phyloP scores from a whole-genome alignment of 306 rosid species.

The Castanea sativa region DNA sequence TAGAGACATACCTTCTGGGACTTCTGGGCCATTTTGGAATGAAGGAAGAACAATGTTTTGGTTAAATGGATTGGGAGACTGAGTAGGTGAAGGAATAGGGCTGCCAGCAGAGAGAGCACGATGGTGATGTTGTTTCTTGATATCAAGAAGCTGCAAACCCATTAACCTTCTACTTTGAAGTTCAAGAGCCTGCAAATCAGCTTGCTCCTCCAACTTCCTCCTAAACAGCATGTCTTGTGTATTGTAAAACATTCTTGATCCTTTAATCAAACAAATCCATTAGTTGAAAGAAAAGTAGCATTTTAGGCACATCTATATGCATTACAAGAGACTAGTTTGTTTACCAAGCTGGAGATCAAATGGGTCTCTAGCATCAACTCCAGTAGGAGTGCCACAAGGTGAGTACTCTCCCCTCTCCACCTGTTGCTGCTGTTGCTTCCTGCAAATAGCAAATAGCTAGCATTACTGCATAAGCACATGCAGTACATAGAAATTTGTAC shows the following conservation, averaged over 20 bases:
- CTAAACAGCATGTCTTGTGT: constrained; percentile 85
- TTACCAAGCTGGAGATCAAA: constrained; percentile 84
- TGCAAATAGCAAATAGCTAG: constrained; percentile 32
- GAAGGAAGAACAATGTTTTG: constrained; percentile 50
- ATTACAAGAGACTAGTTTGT: constrained; percentile 8
- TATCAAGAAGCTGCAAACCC: constrained; percentile 90
- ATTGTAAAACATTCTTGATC: constrained; percentile 77
- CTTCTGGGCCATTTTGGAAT: constrained; percentile 49
- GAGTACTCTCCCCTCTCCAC: constrained; percentile 87
- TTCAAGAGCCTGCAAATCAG: constrained; percentile 86
- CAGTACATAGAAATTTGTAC: not conserved
- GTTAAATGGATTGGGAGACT: constrained; percentile 54
- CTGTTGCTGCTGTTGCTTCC: constrained; percentile 73
- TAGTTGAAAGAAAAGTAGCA: not conserved
- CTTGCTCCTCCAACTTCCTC: constrained; percentile 91
- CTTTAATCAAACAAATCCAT: constrained; percentile 18
- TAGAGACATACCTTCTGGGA: constrained; percentile 40
- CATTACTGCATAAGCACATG: not conserved
- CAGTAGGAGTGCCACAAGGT: constrained; percentile 93
- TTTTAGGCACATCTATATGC: not conserved
- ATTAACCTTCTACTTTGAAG: constrained; percentile 79
- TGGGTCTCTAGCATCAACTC: constrained; percentile 74
- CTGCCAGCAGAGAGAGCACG: constrained; percentile 65
- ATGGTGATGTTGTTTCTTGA: constrained; percentile 75
- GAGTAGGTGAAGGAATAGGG: constrained; percentile 72